These are phyloP conservation scores for Lathyrus aphaca DNA, from an alignment of 306 rosid genomes.

Conservation along the genomic window DNA sequence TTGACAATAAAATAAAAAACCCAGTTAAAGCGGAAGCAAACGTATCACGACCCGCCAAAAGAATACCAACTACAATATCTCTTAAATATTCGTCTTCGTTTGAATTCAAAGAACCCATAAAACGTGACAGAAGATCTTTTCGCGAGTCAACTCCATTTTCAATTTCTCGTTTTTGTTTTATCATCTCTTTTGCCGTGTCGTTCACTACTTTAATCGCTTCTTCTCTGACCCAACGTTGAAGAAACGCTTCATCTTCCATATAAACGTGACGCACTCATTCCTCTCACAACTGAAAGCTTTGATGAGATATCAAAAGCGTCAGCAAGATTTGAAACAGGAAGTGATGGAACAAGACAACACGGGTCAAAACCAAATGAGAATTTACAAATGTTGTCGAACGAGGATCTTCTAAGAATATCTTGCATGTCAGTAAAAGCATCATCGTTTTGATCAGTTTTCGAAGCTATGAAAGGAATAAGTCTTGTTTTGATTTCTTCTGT, in stretches of 20 bases:
- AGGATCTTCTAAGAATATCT: constrained; percentile 68
- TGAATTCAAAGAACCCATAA: constrained; percentile 52
- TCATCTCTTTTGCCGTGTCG: background rate
- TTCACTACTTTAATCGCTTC: constrained; percentile 51
- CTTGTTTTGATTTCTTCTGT: no score
- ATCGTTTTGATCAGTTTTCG: background rate
- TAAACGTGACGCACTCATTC: constrained; percentile 51
- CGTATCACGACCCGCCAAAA: constrained; percentile 86
- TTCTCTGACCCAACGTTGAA: constrained; percentile 66
- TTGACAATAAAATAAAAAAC: constrained; percentile 54
- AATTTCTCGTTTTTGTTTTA: background rate
- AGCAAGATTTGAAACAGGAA: constrained; percentile 56
- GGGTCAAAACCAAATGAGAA: constrained; percentile 91
- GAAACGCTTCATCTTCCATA: constrained; percentile 66
- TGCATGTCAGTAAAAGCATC: constrained; percentile 53
- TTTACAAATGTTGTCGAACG: constrained; percentile 67
- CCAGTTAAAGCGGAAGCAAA: constrained; percentile 66
- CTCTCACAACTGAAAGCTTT: constrained; percentile 67
- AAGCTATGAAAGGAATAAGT: no score
- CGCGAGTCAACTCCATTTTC: background rate
- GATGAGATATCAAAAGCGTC: constrained; percentile 64
- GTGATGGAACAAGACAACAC: constrained; percentile 45
- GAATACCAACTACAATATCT: constrained; percentile 74
- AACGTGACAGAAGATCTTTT: constrained; percentile 72
- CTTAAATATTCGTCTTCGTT: constrained; percentile 63